Percentiles rank a stretch among this genome's conserved stretches.
These are phyloP conservation scores for Hygrophila difformis DNA, from an alignment of 257 asterid species.

Conservation along the genomic window DNA sequence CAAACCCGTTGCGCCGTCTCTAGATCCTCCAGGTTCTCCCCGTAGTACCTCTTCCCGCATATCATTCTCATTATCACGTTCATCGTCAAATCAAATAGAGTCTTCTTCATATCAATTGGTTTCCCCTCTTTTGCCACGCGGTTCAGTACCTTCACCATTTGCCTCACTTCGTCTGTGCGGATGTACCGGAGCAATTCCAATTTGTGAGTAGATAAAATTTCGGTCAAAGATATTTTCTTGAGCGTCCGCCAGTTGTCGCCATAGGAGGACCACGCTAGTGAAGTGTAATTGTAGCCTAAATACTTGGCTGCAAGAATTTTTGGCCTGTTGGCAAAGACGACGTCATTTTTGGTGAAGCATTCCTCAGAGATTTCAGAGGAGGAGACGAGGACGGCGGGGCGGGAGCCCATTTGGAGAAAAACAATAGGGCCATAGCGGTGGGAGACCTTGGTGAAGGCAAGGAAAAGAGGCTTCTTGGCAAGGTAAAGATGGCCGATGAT, in stretches of 20 bases:
- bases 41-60: constrained; percentile 42
- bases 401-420: constrained; percentile 42
- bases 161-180: constrained; percentile 45
- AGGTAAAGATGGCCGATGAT: constrained; percentile 56
- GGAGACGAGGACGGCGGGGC: constrained; percentile 46
- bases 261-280: constrained; percentile 43
- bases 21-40: constrained; percentile 30
- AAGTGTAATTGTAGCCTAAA: constrained; percentile 41
- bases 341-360: constrained; percentile 44
- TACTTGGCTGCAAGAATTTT: constrained; percentile 37
- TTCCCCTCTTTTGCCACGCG: constrained; percentile 11
- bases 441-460: constrained; percentile 28
- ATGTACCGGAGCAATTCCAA: constrained; percentile 44
- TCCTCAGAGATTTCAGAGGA: constrained; percentile 51
- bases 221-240: constrained; percentile 37
- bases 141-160: constrained; percentile 24
- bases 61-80: constrained; percentile 50
- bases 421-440: constrained; percentile 29
- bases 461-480: constrained; percentile 28
- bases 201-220: constrained; percentile 44
- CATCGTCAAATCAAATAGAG: constrained; percentile 28
- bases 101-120: constrained; percentile 38
- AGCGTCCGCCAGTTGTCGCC: constrained; percentile 66
- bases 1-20: constrained; percentile 37
- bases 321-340: constrained; percentile 55